Evolutionary conservation across 1,284 basidiomycete species (phyloP), one percentile per base, ranked within the genome.

Genomic region (Fomitopsis pinicola): DNA sequence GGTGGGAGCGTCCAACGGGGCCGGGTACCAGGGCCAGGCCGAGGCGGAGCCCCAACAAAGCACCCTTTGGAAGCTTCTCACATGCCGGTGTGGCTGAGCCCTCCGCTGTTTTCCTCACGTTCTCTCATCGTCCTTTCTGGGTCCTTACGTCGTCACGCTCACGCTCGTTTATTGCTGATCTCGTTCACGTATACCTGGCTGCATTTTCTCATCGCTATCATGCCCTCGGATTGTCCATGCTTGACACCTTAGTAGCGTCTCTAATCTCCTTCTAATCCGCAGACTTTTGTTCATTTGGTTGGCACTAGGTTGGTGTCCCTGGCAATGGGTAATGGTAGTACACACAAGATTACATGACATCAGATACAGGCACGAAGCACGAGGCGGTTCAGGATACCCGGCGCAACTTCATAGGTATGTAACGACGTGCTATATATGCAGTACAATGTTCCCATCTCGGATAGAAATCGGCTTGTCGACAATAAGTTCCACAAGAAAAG

Each of bases 1-100:
- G 71, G 76, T 82, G 38, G 88, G 88, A 56, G 79, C 82, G 61
- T 82, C 87, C 55, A 82, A 85, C 64, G 83, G 82, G 59, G 85
- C 81, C 60, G 81, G 79, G 48, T 85, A 85, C 68, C 81, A 83
- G 61, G 82, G 81, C 56, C 83, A 86, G 67, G 81, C 84, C 62
- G 76, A 80, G 59, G 80, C 84, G 62, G 80, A 81, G 63, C 77
- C 78, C 59, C 83, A 81, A 55, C 85, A 85, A 75, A 78, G 80
- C 62, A 77, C 78, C 63, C 75, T 91, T 60, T 77, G 88, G 77
- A 80, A 82, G 74, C 83, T 92, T 66, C 73, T 92, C 65, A 91
- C 89, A 59, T 92, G 90, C 77, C 85, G 84, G 68, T 93, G 91
- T 78, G 86, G 84, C 70, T 83, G 73, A 78, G 62, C 58, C 60